A percentile compares a stretch with the other conserved stretches of the same genome.
Conservation (phyloP, 108 stramenopile genomes). For the Parietichytrium sp. region DNA sequence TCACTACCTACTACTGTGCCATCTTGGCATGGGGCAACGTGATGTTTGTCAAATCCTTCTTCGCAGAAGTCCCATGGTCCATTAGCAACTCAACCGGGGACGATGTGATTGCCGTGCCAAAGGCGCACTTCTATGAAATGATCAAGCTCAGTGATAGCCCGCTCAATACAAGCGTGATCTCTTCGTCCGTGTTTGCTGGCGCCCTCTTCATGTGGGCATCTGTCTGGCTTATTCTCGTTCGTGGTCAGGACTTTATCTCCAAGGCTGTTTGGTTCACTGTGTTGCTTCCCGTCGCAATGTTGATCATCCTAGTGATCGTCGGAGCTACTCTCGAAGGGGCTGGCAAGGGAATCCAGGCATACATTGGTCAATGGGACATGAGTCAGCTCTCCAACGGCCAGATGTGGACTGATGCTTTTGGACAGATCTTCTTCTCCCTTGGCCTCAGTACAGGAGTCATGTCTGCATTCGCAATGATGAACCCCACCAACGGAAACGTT, state of each 20-base stretch:
- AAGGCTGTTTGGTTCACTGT: conserved; percentile 34
- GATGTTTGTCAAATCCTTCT: conserved; percentile 38
- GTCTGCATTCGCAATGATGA: conserved; percentile 67
- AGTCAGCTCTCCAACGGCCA: conserved; percentile 54
- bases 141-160: neutral
- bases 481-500: conserved; percentile 59
- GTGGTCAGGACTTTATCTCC: neutral
- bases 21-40: conserved; percentile 46
- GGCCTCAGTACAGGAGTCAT: conserved; percentile 62
- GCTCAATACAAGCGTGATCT: neutral
- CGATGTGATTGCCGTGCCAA: neutral
- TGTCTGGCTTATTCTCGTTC: neutral
- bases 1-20: conserved; percentile 60
- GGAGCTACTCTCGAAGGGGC: conserved; percentile 21
- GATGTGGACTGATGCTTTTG: conserved; percentile 66
- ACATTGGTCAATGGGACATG: conserved; percentile 65
- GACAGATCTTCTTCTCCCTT: conserved; percentile 68
- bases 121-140: neutral
- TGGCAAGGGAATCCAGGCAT: conserved; percentile 48
- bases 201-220: neutral
- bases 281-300: neutral
- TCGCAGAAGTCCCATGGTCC: neutral
- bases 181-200: conserved; percentile 31
- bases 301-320: neutral
- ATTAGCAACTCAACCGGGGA: neutral